A percentile compares a stretch with the other conserved stretches of the same genome.
phyloP scores from a whole-genome alignment of 225 moss, liverwort and hornwort genomes.

The Physcomitrium patens region DNA sequence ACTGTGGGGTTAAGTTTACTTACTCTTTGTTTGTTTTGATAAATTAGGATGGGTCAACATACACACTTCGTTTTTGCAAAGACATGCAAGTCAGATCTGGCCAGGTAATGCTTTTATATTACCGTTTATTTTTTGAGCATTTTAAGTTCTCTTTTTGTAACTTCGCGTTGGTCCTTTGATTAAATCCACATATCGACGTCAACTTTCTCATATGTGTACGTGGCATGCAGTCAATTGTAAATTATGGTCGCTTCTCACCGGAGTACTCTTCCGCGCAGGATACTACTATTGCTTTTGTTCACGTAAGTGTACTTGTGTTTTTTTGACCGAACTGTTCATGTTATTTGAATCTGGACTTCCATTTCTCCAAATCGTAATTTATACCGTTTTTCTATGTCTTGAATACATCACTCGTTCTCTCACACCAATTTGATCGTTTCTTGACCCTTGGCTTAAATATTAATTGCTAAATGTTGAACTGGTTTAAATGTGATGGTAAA shows the following conservation, averaged over 20 bases:
- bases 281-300: slow-evolving; percentile 27
- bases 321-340: neutral
- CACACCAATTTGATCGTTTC: neutral
- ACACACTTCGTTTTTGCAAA: slow-evolving; percentile 81
- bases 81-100: slow-evolving; percentile 67
- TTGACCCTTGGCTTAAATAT: too few species aligned
- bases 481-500: slow-evolving; percentile 10
- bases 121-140: slow-evolving; percentile 19
- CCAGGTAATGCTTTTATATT: slow-evolving; percentile 42
- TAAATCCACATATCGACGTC: slow-evolving; percentile 7
- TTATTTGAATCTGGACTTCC: neutral
- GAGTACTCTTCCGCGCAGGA: slow-evolving; percentile 34
- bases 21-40: slow-evolving; percentile 35
- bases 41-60: slow-evolving; percentile 55
- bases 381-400: neutral
- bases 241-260: slow-evolving; percentile 54
- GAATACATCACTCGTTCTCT: neutral
- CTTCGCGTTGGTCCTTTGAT: slow-evolving; percentile 6
- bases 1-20: slow-evolving; percentile 24
- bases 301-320: slow-evolving; percentile 48
- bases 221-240: slow-evolving; percentile 50
- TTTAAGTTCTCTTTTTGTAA: slow-evolving; percentile 1
- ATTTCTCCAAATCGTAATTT: slow-evolving; percentile 16
- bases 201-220: slow-evolving; percentile 25
- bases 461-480: neutral